Percentiles rank a stretch among this genome's conserved stretches.
Evolutionary conservation across 2,329 filamentous ascomycete species (phyloP).

Genomic region (Apiospora sp.): DNA sequence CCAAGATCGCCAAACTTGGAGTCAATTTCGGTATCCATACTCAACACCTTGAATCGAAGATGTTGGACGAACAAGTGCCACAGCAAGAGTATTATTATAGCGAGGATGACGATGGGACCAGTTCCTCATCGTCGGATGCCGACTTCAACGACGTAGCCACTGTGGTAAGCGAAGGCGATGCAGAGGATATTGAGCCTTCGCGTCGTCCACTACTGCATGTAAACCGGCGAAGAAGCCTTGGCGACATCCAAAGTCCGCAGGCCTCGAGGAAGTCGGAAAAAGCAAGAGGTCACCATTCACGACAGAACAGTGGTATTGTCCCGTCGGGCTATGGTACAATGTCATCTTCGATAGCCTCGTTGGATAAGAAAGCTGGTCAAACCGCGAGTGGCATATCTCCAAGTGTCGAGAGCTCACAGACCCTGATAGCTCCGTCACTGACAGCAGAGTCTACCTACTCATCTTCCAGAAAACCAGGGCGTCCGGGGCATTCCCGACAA

Average conservation of each 20-base stretch:
- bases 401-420: slow-evolving; percentile 13
- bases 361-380: slow-evolving; percentile 9
- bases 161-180: slow-evolving; percentile 51
- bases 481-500: slow-evolving; percentile 51
- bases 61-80: slow-evolving; percentile 52
- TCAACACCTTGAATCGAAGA: slow-evolving; percentile 71
- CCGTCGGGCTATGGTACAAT: slow-evolving; percentile 38
- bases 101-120: slow-evolving; percentile 35
- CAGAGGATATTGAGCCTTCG: slow-evolving; percentile 45
- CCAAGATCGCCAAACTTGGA: slow-evolving; percentile 62
- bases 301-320: neutral
- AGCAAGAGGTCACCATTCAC: slow-evolving; percentile 31
- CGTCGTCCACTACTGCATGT: slow-evolving; percentile 38
- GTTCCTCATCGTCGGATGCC: slow-evolving; percentile 35
- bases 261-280: slow-evolving; percentile 41
- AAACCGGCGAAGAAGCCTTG: slow-evolving; percentile 50
- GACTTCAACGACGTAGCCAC: slow-evolving; percentile 49
- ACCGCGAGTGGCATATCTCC: neutral
- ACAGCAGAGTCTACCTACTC: slow-evolving; percentile 18
- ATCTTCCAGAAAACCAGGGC: slow-evolving; percentile 31
- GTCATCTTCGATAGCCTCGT: slow-evolving; percentile 20
- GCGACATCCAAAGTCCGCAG: slow-evolving; percentile 45
- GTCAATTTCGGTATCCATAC: slow-evolving; percentile 79
- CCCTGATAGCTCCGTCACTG: neutral
- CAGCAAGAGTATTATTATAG: slow-evolving; percentile 31